These are phyloP conservation scores for Pisolithus orientalis DNA, from an alignment of 768 basidiomycete species.

Conservation along the genomic window DNA sequence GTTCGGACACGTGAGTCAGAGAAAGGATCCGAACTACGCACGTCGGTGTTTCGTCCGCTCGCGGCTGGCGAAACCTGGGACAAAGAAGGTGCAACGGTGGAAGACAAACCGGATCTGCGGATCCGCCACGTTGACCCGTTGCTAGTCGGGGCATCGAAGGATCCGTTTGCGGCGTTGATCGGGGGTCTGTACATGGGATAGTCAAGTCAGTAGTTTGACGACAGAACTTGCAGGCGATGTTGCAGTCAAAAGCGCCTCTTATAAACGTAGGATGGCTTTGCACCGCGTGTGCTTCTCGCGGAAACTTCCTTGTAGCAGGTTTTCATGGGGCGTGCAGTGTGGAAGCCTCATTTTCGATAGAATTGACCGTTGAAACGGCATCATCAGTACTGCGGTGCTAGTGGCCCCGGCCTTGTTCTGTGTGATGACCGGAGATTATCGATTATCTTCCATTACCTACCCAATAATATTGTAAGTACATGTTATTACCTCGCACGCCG, in stretches of 20 bases:
- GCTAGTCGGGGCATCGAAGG: background rate
- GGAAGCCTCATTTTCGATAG: conserved; percentile 14
- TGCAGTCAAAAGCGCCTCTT: conserved; percentile 12
- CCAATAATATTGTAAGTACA: too few relatives aligned
- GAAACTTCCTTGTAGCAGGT: background rate
- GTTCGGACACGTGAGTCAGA: conserved; percentile 10
- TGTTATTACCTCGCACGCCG: too few relatives aligned
- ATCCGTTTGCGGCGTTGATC: conserved; percentile 1
- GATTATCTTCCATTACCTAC: too few relatives aligned
- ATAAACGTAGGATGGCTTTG: conserved; percentile 3
- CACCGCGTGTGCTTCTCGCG: conserved; percentile 14
- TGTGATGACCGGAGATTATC: too few relatives aligned
- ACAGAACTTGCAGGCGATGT: background rate
- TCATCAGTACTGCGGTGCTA: too few relatives aligned
- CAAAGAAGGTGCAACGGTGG: background rate
- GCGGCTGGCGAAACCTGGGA: conserved; percentile 5
- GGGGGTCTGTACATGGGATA: conserved; percentile 8
- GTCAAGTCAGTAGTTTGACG: background rate
- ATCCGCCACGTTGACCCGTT: conserved; percentile 10
- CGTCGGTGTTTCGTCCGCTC: conserved; percentile 7
- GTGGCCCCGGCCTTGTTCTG: too few relatives aligned
- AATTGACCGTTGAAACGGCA: background rate
- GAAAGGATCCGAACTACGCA: conserved; percentile 9
- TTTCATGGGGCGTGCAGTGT: conserved; percentile 8
- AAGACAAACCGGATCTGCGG: background rate